These are phyloP conservation scores for Jackrogersella multiformis DNA, from an alignment of 495 filamentous ascomycete species.

Conservation along the genomic window DNA sequence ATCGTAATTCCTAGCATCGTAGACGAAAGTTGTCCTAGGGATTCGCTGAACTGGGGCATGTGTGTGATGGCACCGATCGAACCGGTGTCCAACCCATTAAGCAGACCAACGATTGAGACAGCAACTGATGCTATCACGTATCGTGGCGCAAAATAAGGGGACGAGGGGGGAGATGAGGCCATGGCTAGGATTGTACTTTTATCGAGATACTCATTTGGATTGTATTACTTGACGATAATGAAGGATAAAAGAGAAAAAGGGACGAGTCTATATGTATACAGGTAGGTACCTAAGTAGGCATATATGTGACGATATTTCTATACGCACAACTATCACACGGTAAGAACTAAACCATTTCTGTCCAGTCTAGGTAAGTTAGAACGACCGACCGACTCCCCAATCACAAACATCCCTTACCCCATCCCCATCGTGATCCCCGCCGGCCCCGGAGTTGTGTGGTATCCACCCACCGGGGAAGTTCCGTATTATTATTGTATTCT, in stretches of 20 bases:
- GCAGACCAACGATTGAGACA: slow-evolving; percentile 40
- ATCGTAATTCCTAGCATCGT: slow-evolving; percentile 68
- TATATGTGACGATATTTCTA: neutral
- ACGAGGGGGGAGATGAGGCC: slow-evolving; percentile 11
- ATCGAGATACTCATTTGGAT: neutral
- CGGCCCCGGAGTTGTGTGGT: slow-evolving; percentile 11
- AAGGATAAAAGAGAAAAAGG: neutral
- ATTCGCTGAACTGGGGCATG: slow-evolving; percentile 64
- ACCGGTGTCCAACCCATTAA: slow-evolving; percentile 66
- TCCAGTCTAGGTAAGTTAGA: slow-evolving; percentile 10
- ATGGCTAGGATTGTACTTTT: neutral
- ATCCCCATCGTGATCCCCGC: slow-evolving; percentile 28
- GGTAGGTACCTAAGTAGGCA: too few species aligned
- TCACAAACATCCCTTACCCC: neutral
- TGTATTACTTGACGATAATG: neutral
- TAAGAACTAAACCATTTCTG: slow-evolving; percentile 23
- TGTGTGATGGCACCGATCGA: slow-evolving; percentile 69
- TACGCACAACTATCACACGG: neutral
- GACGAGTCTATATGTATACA: neutral
- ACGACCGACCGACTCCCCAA: slow-evolving; percentile 9
- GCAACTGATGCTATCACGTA: slow-evolving; percentile 42
- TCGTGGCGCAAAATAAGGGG: slow-evolving; percentile 32
- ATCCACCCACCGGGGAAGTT: slow-evolving; percentile 26
- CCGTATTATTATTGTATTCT: neutral
- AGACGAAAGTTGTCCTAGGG: slow-evolving; percentile 64